Percentiles rank a stretch among this genome's conserved stretches.
phyloP scores from a whole-genome alignment of 2,329 filamentous ascomycete genomes.

The Alternaria solani region DNA sequence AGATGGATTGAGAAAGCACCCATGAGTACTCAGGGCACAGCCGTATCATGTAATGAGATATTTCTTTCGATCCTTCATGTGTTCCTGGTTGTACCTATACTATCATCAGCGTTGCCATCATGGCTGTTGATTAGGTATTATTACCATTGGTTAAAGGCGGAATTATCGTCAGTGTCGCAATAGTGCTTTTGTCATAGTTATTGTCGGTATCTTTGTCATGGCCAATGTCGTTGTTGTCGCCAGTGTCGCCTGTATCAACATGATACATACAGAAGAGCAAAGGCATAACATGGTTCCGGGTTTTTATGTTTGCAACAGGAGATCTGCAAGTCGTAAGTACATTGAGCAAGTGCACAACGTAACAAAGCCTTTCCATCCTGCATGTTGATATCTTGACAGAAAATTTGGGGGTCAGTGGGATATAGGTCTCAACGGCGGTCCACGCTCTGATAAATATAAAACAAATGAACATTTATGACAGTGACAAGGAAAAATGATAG shows the following conservation, averaged over 20 bases:
- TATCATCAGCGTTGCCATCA: rapidly evolving
- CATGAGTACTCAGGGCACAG: background rate
- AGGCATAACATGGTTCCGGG: no score
- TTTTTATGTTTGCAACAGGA: no score
- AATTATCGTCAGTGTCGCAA: background rate
- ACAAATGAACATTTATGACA: background rate
- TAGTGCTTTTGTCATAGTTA: background rate
- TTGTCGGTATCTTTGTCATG: background rate
- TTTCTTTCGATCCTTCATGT: background rate
- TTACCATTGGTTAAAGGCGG: background rate
- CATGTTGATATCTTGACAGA: background rate
- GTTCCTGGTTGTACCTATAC: no score
- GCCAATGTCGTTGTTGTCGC: background rate
- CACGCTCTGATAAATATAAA: background rate
- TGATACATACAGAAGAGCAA: background rate
- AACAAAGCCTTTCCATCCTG: no score
- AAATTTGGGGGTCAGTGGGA: background rate
- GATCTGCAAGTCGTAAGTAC: no score
- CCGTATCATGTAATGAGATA: background rate
- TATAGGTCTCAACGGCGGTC: rapidly evolving
- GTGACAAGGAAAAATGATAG: background rate
- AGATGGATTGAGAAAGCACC: background rate
- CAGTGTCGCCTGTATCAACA: background rate
- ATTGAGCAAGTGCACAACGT: no score
- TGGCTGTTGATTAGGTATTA: background rate